These are phyloP conservation scores for Cladosporium phlei DNA, from an alignment of 2,329 filamentous ascomycete species.

Conservation along the genomic window DNA sequence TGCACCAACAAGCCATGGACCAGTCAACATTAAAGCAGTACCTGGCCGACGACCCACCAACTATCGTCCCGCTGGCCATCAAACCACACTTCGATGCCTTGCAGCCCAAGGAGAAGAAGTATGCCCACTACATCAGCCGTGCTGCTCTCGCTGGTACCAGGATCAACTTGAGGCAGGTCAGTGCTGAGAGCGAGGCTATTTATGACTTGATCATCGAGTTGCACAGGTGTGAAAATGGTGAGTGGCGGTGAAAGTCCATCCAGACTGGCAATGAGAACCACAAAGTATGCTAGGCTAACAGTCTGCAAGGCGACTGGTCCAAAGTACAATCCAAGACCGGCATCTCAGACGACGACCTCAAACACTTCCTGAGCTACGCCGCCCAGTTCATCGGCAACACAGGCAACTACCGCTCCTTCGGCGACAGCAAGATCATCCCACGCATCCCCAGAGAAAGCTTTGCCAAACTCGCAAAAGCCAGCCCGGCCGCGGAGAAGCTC, in stretches of 20 bases:
- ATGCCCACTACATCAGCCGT: slow-evolving; percentile 58
- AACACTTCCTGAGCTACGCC: slow-evolving; percentile 39
- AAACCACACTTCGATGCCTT: slow-evolving; percentile 86
- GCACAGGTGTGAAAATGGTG: slow-evolving; percentile 40
- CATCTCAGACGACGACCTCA: slow-evolving; percentile 37
- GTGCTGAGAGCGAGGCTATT: slow-evolving; percentile 47
- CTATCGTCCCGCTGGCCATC: slow-evolving; percentile 81
- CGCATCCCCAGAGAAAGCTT: slow-evolving; percentile 40
- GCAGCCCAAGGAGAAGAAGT: slow-evolving; percentile 60
- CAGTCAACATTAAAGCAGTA: slow-evolving; percentile 59
- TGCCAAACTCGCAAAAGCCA: slow-evolving; percentile 41
- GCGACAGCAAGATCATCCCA: slow-evolving; percentile 50
- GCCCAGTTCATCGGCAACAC: slow-evolving; percentile 50
- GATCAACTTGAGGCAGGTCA: slow-evolving; percentile 50
- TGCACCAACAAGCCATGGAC: slow-evolving; percentile 35
- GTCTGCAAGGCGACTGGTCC: slow-evolving; percentile 44
- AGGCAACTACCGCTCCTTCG: slow-evolving; percentile 51
- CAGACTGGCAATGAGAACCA: no score
- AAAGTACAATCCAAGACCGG: slow-evolving; percentile 39
- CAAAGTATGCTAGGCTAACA: no score
- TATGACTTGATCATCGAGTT: slow-evolving; percentile 53
- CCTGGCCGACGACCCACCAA: slow-evolving; percentile 84
- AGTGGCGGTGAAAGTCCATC: not conserved
- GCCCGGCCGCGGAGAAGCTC: slow-evolving; percentile 35
- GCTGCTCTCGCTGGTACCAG: slow-evolving; percentile 47